Conservation (phyloP, 768 basidiomycete genomes). For the Chlorophyllum brunneum region DNA sequence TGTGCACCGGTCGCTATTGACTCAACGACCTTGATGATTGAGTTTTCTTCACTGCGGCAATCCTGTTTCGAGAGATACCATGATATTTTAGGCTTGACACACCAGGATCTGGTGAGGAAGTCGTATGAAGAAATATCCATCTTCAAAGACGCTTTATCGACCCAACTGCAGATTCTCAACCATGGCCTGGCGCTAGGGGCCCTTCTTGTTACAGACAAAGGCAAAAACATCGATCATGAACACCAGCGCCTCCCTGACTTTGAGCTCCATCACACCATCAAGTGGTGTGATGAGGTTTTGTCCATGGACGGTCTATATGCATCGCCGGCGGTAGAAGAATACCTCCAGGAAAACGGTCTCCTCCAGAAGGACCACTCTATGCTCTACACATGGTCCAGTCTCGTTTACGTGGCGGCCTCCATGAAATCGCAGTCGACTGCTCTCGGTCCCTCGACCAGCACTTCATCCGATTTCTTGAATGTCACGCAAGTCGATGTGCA, state of each 20-base stretch:
- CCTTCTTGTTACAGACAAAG: slow-evolving; percentile 45
- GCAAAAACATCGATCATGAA: slow-evolving; percentile 22
- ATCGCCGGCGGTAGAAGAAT: slow-evolving; percentile 49
- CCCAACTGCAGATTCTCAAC: slow-evolving; percentile 61
- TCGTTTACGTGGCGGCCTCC: slow-evolving; percentile 58
- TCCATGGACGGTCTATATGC: slow-evolving; percentile 33
- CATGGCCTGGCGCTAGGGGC: slow-evolving; percentile 67
- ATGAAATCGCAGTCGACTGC: slow-evolving; percentile 43
- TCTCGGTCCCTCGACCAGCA: slow-evolving; percentile 15
- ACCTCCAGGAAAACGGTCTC: slow-evolving; percentile 45
- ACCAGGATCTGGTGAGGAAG: slow-evolving; percentile 40
- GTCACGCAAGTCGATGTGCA: slow-evolving; percentile 28
- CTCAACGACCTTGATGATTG: slow-evolving; percentile 46
- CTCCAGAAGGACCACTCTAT: slow-evolving; percentile 39
- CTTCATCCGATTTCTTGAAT: slow-evolving; percentile 44
- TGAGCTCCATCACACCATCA: slow-evolving; percentile 53
- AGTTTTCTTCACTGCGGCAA: slow-evolving; percentile 47
- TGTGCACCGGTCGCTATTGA: slow-evolving; percentile 40
- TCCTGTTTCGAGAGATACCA: slow-evolving; percentile 54
- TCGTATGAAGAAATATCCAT: slow-evolving; percentile 72
- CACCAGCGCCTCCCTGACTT: slow-evolving; percentile 45
- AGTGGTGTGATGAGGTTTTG: slow-evolving; percentile 49
- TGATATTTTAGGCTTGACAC: slow-evolving; percentile 35
- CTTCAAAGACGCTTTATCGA: slow-evolving; percentile 55
- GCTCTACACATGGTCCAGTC: slow-evolving; percentile 65